A percentile compares a stretch with the other conserved stretches of the same genome.
Conservation (phyloP, 257 asterid genomes). For the Solanum ahanhuiri region DNA sequence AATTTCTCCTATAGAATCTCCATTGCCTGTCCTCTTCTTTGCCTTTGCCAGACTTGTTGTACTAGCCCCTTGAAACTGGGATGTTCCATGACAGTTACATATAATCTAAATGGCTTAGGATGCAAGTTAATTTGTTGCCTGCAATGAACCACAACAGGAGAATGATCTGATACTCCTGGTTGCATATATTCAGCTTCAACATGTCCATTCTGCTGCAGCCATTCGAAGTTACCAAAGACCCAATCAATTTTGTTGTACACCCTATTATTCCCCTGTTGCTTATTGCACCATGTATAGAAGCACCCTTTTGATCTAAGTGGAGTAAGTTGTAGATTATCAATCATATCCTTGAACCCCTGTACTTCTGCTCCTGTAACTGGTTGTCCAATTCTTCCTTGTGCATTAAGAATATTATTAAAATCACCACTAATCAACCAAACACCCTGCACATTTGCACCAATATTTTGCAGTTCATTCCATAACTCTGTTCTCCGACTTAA, state of each 20-base stretch:
- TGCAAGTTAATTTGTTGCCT: background rate
- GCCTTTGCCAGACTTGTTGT: too few relatives aligned
- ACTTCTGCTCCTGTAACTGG: background rate
- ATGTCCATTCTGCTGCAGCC: background rate
- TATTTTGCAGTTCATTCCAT: background rate
- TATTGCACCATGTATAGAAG: background rate
- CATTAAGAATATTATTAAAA: background rate
- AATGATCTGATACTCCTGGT: background rate
- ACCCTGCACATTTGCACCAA: background rate
- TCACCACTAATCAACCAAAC: background rate
- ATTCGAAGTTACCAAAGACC: background rate
- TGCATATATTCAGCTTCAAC: background rate
- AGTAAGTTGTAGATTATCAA: background rate
- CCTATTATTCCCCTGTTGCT: background rate
- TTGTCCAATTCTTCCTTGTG: background rate
- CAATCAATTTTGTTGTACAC: background rate
- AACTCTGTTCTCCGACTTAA: background rate
- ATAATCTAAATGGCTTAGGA: background rate
- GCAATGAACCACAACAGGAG: background rate
- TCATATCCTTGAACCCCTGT: background rate
- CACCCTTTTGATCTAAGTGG: background rate
- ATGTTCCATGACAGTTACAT: too few relatives aligned
- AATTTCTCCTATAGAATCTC: too few relatives aligned
- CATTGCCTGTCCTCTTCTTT: too few relatives aligned
- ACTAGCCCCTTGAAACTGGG: too few relatives aligned